Base-by-base conservation (phyloP, 306 rosid species). In the Myrica gale region DNA sequence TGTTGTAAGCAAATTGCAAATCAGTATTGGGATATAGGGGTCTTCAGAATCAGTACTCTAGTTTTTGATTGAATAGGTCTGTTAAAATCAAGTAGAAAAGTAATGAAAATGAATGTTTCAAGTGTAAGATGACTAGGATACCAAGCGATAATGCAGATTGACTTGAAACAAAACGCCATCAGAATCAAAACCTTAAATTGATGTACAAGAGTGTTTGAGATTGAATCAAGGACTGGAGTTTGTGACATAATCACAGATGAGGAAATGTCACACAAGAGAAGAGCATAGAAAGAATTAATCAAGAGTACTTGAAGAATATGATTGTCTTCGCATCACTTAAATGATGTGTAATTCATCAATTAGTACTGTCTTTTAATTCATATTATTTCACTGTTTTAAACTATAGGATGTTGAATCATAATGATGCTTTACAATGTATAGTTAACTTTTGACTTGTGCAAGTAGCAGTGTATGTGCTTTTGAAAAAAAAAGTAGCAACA, bases 11-110 rank as follows among this genome's bases (percentile, higher is more conserved):
- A 65, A 41, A 7, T 23, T 2, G 50, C 13, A 17, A 62, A 32
- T 65, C 9, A 48, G 70, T 65, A 41, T 48, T 26, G 17, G 17
- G 70, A 65, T 41, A 4, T 47, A 41, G 70, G 70, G 70, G 70
- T 42, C 20, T 15, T 65, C 21, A 65, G 11, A 42, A 65, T 16
- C 46, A 41, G 48, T 21, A 7, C 2, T 65, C 47, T 42, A 16
- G 20, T 26, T 65, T 61, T 41, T 65, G 46, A 16, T 17, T 41
- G 41, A 42, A 1, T 1, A 41, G 69, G 46, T 12, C 23, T 3
- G 69, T 65, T 9, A 65, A 16, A 65, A 65, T 65, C 20, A 42
- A 65, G 48, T 65, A 8, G 46, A 65, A 2, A 41, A 39, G 45
- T 41, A 65, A 39, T 16, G 48, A 65, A 65, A 65, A 16, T 41